Percentiles rank a stretch among this genome's conserved stretches.
These are phyloP conservation scores for Agapanthus africanus DNA, from an alignment of 106 monocot genomes.

Conservation along the genomic window DNA sequence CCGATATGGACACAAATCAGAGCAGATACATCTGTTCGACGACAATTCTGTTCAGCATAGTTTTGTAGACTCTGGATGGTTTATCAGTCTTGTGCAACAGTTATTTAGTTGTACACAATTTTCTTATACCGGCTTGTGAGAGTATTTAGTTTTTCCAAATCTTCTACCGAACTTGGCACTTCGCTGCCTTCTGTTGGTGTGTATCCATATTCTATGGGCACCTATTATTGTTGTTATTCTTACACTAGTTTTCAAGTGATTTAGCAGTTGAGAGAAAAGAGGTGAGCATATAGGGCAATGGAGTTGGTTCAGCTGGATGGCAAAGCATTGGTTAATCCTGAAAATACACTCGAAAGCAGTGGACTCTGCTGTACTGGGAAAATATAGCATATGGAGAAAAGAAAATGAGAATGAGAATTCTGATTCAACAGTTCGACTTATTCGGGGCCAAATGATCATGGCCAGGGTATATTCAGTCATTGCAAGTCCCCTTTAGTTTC, in stretches of 20 bases:
- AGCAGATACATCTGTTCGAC: too few relatives aligned
- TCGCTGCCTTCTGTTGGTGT: not conserved
- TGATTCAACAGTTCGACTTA: slow-evolving; percentile 57
- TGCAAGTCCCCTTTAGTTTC: slow-evolving; percentile 36
- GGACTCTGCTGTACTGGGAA: slow-evolving; percentile 64
- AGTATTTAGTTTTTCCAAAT: not conserved
- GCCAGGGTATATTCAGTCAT: slow-evolving; percentile 63
- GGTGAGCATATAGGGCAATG: slow-evolving; percentile 33
- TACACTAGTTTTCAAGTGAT: slow-evolving; percentile 1
- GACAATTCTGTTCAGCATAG: too few relatives aligned
- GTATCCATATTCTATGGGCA: not conserved
- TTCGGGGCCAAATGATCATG: slow-evolving; percentile 72
- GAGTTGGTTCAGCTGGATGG: slow-evolving; percentile 57
- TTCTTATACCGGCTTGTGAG: not conserved
- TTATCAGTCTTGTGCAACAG: not conserved
- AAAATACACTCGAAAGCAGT: slow-evolving; percentile 71
- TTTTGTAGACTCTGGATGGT: not conserved
- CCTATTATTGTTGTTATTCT: not conserved
- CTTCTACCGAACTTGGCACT: not conserved
- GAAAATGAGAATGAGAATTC: slow-evolving; percentile 66
- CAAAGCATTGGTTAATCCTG: slow-evolving; percentile 56
- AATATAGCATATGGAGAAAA: slow-evolving; percentile 70
- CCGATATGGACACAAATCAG: too few relatives aligned
- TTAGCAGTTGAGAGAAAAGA: slow-evolving; percentile 63
- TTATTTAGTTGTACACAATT: not conserved